Percentiles rank a stretch among this genome's conserved stretches.
Conservation (phyloP, 208 protist species). For the Novymonas esmeraldas region DNA sequence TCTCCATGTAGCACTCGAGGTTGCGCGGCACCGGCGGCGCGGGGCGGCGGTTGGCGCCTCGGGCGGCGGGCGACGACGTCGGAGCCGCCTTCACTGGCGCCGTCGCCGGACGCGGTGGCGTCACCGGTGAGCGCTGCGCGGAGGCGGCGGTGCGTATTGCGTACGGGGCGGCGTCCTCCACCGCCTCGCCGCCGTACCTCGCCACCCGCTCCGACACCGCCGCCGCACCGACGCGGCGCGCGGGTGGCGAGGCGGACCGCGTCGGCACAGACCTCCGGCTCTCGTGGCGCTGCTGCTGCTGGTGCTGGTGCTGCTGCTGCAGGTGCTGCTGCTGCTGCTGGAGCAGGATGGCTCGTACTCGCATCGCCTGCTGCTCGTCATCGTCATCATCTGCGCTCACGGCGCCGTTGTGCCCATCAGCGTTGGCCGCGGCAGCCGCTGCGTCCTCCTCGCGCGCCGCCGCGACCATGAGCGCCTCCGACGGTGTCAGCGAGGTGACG, state of each 20-base stretch:
- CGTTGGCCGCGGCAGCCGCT: not conserved
- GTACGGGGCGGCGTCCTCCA: not conserved
- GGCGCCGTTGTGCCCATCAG: not conserved
- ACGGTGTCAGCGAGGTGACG: slow-evolving; percentile 1
- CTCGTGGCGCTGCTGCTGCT: not conserved
- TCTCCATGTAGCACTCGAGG: slow-evolving; percentile 40
- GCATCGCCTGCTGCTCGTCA: slow-evolving; percentile 1
- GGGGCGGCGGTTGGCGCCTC: not conserved
- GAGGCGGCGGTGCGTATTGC: slow-evolving; percentile 15
- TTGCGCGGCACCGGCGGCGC: slow-evolving; percentile 6
- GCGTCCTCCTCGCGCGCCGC: slow-evolving; percentile 12
- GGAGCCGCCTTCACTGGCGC: not conserved
- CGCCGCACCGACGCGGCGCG: too few relatives aligned
- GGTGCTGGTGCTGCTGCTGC: not conserved
- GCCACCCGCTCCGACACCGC: too few relatives aligned
- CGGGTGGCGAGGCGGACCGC: not conserved
- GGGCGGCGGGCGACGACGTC: too few relatives aligned
- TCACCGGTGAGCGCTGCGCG: not conserved
- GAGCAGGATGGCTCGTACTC: not conserved
- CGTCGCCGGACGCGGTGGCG: not conserved
- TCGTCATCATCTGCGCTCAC: slow-evolving; percentile 1
- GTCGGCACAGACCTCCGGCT: not conserved
- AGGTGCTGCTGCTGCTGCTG: slow-evolving; percentile 7
- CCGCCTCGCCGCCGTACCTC: not conserved
- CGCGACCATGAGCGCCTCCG: slow-evolving; percentile 4